These are phyloP conservation scores for Argentina anserina DNA, from an alignment of 306 rosid genomes.

Conservation along the genomic window DNA sequence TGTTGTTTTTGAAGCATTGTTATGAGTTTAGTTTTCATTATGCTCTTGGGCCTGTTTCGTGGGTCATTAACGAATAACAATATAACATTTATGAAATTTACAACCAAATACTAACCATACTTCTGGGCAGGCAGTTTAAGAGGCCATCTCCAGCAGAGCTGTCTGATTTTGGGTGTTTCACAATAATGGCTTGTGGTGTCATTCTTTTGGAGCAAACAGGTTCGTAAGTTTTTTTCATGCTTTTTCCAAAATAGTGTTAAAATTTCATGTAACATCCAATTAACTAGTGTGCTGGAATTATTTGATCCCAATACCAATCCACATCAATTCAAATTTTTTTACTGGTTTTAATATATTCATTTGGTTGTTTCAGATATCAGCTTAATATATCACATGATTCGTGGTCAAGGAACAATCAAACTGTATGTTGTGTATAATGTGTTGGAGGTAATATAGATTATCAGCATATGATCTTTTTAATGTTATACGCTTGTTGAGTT, in stretches of 20 bases:
- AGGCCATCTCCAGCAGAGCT: constrained; percentile 76
- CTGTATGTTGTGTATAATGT: constrained; percentile 92
- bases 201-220: constrained; percentile 83
- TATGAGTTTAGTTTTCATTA: background rate
- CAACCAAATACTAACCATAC: constrained; percentile 45
- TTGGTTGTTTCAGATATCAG: constrained; percentile 69
- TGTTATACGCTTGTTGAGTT: background rate
- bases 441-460: constrained; percentile 62
- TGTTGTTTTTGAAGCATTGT: background rate
- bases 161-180: constrained; percentile 85
- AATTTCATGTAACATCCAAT: background rate
- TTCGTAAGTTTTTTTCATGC: constrained; percentile 18
- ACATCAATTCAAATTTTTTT: no score
- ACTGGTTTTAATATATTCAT: background rate
- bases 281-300: background rate
- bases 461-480: background rate
- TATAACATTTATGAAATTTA: constrained; percentile 17
- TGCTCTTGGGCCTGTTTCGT: background rate
- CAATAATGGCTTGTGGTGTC: constrained; percentile 81
- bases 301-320: background rate
- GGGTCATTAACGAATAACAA: constrained; percentile 16
- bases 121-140: constrained; percentile 93
- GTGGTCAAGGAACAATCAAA: constrained; percentile 97
- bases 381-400: constrained; percentile 98
- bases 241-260: constrained; percentile 11